phyloP scores from a whole-genome alignment of 139 green algal genomes.

The Volvox africanus region DNA sequence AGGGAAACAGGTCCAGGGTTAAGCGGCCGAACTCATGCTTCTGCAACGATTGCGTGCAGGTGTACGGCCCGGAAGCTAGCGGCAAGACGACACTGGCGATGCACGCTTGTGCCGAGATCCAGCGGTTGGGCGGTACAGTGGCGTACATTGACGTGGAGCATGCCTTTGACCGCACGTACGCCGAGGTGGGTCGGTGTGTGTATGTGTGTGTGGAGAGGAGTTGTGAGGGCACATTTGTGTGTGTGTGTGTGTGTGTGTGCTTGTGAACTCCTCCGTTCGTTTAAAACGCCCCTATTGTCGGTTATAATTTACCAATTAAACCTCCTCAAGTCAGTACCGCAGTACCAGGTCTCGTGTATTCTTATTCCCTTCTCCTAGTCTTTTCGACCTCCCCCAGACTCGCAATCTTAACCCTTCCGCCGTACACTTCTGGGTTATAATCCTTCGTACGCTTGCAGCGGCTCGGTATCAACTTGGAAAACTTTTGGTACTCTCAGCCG shows the following conservation, averaged over 20 bases:
- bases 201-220: not conserved
- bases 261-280: too few relatives aligned
- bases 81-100: constrained; percentile 98
- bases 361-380: too few relatives aligned
- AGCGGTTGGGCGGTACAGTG: constrained; percentile 53
- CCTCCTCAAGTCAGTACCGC: too few relatives aligned
- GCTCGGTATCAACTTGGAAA: constrained; percentile 73
- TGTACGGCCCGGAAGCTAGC: constrained; percentile 93
- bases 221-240: not conserved
- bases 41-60: constrained; percentile 58
- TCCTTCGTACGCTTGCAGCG: not conserved
- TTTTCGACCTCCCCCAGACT: too few relatives aligned
- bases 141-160: constrained; percentile 96
- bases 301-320: too few relatives aligned
- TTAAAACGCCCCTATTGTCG: too few relatives aligned
- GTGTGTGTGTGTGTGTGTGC: not conserved
- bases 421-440: too few relatives aligned
- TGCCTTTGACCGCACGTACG: constrained; percentile 92
- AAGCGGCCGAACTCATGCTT: too few relatives aligned
- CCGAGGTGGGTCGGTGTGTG: constrained; percentile 61
- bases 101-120: constrained; percentile 92
- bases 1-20: too few relatives aligned
- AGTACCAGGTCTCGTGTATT: too few relatives aligned
- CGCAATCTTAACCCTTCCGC: too few relatives aligned
- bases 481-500: constrained; percentile 80